Base-by-base conservation (phyloP, 1,139 yeast species). In the Arxiozyma bovina region DNA sequence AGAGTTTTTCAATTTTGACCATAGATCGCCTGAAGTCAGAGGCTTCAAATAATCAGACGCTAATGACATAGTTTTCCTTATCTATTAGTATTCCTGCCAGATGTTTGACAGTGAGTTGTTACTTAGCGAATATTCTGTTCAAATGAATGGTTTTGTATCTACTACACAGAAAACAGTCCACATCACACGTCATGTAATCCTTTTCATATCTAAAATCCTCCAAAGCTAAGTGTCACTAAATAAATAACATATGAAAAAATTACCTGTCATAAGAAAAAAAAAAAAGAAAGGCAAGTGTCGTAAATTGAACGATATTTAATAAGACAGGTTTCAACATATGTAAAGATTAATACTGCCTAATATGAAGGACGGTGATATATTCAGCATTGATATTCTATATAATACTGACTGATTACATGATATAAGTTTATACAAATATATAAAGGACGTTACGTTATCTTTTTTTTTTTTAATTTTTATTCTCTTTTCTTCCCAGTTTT, bases 1-100 rank as follows among this genome's bases (percentile, higher is more conserved):
- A 3, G 71, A 63, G 1, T 64, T 58, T 51, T 64, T 66, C 50
- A 69, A 61, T 50, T 68, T 68, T 34, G 60, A 57, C 72, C 72
- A 69, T 15, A 69, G 48, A 23, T 60, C 61, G 11, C 59, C 62
- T 4, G 64, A 57, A 5, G 58, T 54, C 8, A 38, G 46, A 9
- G 62, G 58, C 9, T 55, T 43, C 4, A 54, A 17, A 7, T 40
- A 30, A 40, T 45, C 46, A 2, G 50, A 42, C 8, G 54, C 47
- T 11, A 42, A 34, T 9, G 51, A 38, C 48, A 49, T 48, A 27
- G 23, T 27, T 20, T 25, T 21, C 6, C 11, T 46, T 23, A 23
- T 21, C 1, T 47, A 4, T 27, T 5, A 27, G 30, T 27, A 27
- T 4, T 2, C 30, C 8, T 27, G 8, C 8, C 30, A 2, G 30